Evolutionary conservation across 208 protist species (phyloP).

Genomic region (Herpetomonas tarakana): DNA sequence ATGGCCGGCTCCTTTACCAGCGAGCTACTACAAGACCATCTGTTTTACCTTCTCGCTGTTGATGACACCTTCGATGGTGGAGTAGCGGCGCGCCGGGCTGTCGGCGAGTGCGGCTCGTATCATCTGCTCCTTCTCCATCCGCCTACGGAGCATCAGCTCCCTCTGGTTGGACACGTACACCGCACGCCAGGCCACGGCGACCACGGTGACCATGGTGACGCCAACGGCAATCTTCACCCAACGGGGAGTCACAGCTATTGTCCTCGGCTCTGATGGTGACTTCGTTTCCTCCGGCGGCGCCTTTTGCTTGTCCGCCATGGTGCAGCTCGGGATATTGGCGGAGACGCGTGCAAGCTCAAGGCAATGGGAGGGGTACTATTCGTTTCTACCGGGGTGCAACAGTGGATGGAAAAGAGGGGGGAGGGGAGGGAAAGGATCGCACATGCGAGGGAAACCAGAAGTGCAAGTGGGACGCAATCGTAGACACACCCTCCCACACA

Average conservation of each 20-base stretch:
- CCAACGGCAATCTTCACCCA: conserved; percentile 24
- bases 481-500: too few relatives aligned
- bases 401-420: too few relatives aligned
- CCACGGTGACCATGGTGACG: conserved; percentile 16
- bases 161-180: conserved; percentile 64
- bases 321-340: too few relatives aligned
- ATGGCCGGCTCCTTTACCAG: too few relatives aligned
- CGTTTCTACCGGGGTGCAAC: too few relatives aligned
- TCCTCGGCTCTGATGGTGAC: neutral
- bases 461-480: too few relatives aligned
- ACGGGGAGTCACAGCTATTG: neutral
- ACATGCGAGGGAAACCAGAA: too few relatives aligned
- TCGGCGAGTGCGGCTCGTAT: conserved; percentile 37
- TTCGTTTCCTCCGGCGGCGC: too few relatives aligned
- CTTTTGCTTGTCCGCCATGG: too few relatives aligned
- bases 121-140: conserved; percentile 23
- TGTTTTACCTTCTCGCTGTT: conserved; percentile 12
- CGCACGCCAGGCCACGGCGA: conserved; percentile 37
- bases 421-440: too few relatives aligned
- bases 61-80: conserved; percentile 29
- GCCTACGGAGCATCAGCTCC: conserved; percentile 32
- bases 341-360: too few relatives aligned
- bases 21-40: conserved; percentile 15
- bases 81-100: conserved; percentile 52
- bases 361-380: too few relatives aligned